Evolutionary conservation across 345 rosid genomes (phyloP).

Genomic region (Capsella bursapastoris): DNA sequence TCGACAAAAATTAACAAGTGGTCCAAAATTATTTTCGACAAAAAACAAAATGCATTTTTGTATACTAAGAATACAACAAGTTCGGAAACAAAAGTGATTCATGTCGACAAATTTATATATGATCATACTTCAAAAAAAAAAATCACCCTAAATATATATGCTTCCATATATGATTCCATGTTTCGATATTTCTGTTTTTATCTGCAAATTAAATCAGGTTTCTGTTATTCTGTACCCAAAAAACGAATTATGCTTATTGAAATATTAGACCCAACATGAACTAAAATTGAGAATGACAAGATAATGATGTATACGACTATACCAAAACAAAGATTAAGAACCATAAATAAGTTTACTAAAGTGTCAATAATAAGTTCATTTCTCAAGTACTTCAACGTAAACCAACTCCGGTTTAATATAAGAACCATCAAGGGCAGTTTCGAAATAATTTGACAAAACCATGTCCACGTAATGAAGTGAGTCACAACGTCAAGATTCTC

Average conservation of each 20-base stretch:
- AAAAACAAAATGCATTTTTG: slow-evolving; percentile 12
- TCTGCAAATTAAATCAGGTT: neutral
- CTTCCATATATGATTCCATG: neutral
- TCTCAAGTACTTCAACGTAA: neutral
- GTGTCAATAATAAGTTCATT: neutral
- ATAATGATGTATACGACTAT: neutral
- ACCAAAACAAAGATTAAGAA: neutral
- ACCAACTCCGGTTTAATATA: slow-evolving; percentile 20
- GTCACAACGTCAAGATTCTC: slow-evolving; percentile 21
- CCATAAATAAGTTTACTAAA: neutral
- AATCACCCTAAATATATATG: neutral
- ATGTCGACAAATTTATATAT: neutral
- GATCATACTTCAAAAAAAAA: neutral
- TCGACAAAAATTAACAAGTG: neutral
- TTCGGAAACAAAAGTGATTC: slow-evolving; percentile 23
- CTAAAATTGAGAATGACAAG: neutral
- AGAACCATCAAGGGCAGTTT: neutral
- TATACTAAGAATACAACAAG: slow-evolving; percentile 5
- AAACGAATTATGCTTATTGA: neutral
- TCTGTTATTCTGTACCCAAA: neutral
- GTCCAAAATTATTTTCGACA: neutral
- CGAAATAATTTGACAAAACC: slow-evolving; percentile 13
- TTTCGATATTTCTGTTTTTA: neutral
- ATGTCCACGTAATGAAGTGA: slow-evolving; percentile 35
- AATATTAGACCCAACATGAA: neutral